Base-by-base conservation (phyloP, 2,329 filamentous ascomycete species). In the Claviceps purpurea region DNA sequence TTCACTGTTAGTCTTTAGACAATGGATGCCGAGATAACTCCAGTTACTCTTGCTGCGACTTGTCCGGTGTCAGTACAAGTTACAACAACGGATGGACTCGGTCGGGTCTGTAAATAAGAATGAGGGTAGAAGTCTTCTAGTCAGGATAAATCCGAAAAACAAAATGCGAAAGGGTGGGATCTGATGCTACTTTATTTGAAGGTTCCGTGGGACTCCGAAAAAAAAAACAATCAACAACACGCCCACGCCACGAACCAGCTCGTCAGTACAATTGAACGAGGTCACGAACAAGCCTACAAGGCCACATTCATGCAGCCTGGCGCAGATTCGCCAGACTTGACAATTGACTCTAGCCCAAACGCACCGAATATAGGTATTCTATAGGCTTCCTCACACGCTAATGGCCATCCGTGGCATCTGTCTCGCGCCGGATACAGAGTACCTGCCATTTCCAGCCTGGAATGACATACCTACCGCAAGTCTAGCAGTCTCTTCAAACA, bases 261-360 rank as follows among this genome's bases (percentile, higher is more conserved):
- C 24, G 14, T 30, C 14, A 10, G 14, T 45, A 30, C 43, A 30
- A 5, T 45, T 18, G 44, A 37, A n/a, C 6, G 44, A 13, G 44
- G 45, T 39, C 50, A 22, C 49, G 43, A 48, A 18, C 18, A 18
- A 18, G 18, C 18, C 18, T 18, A 48, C 43, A 52, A 45, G 45
- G 30, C 46, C 45, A 49, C 47, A 41, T 52, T 49, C 30, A 52
- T 49, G 51, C 51, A 52, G 13, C 50, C 43, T 48, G 16, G 47
- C 14, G 5, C 18, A 47, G 46, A 18, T 47, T 38, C 26, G n/a
- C 24, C 40, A 13, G 37, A 24, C 24, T 41, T 38, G 42, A 16
- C 26, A 3, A 26, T 10, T 20, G 24, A 30, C 24, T 24, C 43
- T 30, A 8, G 43, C 26, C 24, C 7, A 6, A 4, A 45, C 8